Evolutionary conservation across 2,329 filamentous ascomycete genomes (phyloP).

Genomic region (Trichoderma arundinaceum): DNA sequence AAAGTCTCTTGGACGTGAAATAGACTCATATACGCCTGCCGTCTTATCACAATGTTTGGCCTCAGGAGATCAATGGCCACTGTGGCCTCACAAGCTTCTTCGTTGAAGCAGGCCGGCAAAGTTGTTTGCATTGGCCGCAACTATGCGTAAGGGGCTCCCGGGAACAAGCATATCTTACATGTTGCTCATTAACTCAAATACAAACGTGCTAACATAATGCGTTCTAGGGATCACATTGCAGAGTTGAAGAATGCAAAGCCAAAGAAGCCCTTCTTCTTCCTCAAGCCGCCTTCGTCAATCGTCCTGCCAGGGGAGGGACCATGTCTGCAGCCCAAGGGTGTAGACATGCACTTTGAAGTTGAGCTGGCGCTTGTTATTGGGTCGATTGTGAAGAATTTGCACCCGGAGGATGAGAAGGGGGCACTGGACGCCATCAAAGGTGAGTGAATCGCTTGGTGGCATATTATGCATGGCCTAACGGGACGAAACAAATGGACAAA

Average conservation of each 20-base stretch:
- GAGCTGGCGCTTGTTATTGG: constrained; percentile 91
- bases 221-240: constrained; percentile 80
- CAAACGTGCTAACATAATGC: neutral
- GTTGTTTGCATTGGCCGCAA: constrained; percentile 94
- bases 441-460: constrained; percentile 46
- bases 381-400: constrained; percentile 76
- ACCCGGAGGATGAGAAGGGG: constrained; percentile 73
- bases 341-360: constrained; percentile 91
- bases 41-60: constrained; percentile 43
- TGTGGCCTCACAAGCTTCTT: constrained; percentile 51
- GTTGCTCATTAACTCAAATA: neutral
- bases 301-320: constrained; percentile 79
- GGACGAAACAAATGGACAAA: neutral
- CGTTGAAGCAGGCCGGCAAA: constrained; percentile 66
- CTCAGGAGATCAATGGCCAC: constrained; percentile 48
- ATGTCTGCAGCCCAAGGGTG: constrained; percentile 79
- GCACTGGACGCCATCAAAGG: constrained; percentile 83
- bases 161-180: neutral
- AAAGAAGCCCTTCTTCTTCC: constrained; percentile 98
- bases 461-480: neutral
- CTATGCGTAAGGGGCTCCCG: constrained; percentile 75
- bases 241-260: constrained; percentile 88
- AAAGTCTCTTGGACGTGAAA: neutral
- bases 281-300: constrained; percentile 90
- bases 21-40: too few relatives aligned